Base-by-base conservation (phyloP, 139 green algal species). In the Closterium sp. region DNA sequence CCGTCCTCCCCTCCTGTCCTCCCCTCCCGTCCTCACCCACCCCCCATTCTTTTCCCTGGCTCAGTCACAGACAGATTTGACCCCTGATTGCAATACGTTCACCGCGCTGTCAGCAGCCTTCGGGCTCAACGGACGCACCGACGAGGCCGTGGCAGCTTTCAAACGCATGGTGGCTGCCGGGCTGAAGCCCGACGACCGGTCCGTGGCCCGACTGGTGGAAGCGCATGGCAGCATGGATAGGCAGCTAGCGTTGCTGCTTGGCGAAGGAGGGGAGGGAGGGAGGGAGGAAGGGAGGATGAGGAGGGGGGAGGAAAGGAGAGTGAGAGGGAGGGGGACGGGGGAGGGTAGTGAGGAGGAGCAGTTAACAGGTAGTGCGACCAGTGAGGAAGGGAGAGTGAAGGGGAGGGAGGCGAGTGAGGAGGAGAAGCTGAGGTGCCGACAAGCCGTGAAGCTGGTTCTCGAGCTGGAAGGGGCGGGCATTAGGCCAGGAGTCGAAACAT, bases 61-160 rank as follows among this genome's bases (percentile, higher is more conserved):
- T 91, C 38, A 66, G 4, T 9, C 38, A 66, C 38, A 90, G 34
- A 33, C 83, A 30, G 33, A 89, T 6, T n/a, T 92, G 6, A 64
- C 31, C 0, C 89, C 89, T 1, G 84, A 89, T 21, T 34, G 81
- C 33, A 30, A 90, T 25, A 23, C 4, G 1, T 92, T 76, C 66
- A 92, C 89, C 0, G 83, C 89, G 0, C 89, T 92, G 30, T 90
- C 89, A 34, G 89, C 23, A 32, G 89, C 89, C 8, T 91, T 34
- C 25, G 34, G 33, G 7, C 43, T 31, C 7, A 43, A 33, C 7
- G 89, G 89, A n/a, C 23, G 89, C 81, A 28, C 66, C 21, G 89
- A 92, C 33, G 64, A 76, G 55, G 55, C 55, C 23, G 55, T 76
- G 55, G 55, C 55, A 76, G 55, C 55, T 6, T 76, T 76, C 55